Conservation (phyloP, 2,329 filamentous ascomycete genomes). For the Chaetomium sp. region DNA sequence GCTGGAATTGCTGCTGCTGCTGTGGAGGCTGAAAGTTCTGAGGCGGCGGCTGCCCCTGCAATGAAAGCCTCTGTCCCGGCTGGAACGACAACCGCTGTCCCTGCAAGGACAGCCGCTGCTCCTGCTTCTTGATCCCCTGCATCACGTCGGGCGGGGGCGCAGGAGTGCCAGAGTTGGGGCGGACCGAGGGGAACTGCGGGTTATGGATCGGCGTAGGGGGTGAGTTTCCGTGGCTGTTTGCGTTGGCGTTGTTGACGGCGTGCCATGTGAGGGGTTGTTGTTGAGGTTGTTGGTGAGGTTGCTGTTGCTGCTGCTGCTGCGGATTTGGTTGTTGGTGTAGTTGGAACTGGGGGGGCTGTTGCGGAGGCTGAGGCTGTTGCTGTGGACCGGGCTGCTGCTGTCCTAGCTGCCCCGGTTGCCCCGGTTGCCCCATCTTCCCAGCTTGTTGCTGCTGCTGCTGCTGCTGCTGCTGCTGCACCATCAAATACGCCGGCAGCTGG, state of each 20-base stretch:
- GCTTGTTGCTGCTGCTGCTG: too few relatives aligned
- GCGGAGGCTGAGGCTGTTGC: neutral
- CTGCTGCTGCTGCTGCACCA: too few relatives aligned
- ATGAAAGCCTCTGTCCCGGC: too few relatives aligned
- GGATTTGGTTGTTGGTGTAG: neutral
- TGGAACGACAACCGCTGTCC: neutral
- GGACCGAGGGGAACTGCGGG: neutral
- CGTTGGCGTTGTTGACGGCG: neutral
- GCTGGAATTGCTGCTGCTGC: too few relatives aligned
- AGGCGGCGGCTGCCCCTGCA: too few relatives aligned
- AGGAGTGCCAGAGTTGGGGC: neutral
- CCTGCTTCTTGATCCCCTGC: slow-evolving; percentile 8
- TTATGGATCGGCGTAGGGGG: neutral
- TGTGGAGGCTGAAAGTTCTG: too few relatives aligned
- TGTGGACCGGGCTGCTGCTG: neutral
- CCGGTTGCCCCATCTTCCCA: neutral
- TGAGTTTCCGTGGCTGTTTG: too few relatives aligned
- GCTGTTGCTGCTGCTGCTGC: neutral
- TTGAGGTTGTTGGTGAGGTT: neutral
- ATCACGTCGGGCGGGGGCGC: slow-evolving; percentile 3
- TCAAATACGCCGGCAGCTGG: too few relatives aligned
- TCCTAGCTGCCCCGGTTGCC: neutral
- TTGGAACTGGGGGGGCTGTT: neutral
- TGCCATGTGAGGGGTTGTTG: neutral
- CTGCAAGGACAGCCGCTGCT: neutral